phyloP scores from a whole-genome alignment of 495 filamentous ascomycete species.

The Cudoniella acicularis region DNA sequence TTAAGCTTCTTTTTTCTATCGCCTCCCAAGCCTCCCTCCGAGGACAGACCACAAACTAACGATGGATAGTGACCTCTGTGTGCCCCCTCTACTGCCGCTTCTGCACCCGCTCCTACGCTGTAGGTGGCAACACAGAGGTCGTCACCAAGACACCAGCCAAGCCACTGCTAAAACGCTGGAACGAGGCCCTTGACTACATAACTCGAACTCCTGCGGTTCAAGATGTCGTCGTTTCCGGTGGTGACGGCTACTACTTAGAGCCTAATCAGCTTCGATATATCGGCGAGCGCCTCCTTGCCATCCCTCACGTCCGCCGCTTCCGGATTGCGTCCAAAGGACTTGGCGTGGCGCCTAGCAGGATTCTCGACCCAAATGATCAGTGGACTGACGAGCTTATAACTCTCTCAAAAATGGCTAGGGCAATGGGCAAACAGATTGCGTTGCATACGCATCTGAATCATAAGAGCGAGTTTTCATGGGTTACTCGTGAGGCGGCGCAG shows the following conservation, averaged over 20 bases:
- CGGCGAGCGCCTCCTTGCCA: constrained; percentile 26
- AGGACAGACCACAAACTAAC: too few species aligned
- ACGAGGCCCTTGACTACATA: constrained; percentile 48
- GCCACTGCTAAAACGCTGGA: constrained; percentile 38
- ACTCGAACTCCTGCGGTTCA: constrained; percentile 39
- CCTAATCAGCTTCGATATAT: constrained; percentile 18
- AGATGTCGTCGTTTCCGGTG: constrained; percentile 57
- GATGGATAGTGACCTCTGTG: constrained; percentile 44
- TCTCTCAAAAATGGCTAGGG: constrained; percentile 41
- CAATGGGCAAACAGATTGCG: constrained; percentile 52
- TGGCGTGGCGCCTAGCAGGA: constrained; percentile 45
- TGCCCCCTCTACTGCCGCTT: constrained; percentile 56
- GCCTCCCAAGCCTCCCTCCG: too few species aligned
- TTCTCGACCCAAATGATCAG: constrained; percentile 45
- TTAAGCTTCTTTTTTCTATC: too few species aligned
- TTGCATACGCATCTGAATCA: constrained; percentile 63
- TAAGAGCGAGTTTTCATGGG: constrained; percentile 55
- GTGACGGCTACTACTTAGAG: constrained; percentile 48
- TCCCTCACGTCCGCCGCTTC: constrained; percentile 43
- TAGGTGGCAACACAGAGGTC: constrained; percentile 46
- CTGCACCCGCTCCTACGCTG: constrained; percentile 56
- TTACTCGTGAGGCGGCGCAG: constrained; percentile 46
- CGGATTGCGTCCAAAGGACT: constrained; percentile 56
- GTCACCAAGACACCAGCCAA: constrained; percentile 46
- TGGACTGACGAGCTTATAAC: constrained; percentile 49